Evolutionary conservation across 345 rosid species (phyloP), one percentile per base, ranked within the genome.

Genomic region (Linum usitatissimum): DNA sequence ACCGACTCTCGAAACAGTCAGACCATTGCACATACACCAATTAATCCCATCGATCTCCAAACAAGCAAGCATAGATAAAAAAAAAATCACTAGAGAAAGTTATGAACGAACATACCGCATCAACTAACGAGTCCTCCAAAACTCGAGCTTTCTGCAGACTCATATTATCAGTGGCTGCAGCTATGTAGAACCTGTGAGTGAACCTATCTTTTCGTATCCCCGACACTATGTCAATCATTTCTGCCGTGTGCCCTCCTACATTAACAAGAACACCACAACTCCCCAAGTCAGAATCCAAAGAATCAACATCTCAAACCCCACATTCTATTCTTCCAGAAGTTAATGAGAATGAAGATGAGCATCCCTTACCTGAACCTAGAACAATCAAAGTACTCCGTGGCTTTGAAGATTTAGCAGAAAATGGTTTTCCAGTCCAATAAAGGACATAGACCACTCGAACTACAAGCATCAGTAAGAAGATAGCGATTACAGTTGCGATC

Each of bases 201-300:
- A 78, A 86, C 66, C 86, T 71, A 39, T 79, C 86, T 74, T 69
- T 83, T 12, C 72, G 84, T 69, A 93, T 64, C 59, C 73, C 81
- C 60, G 84, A 81, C 72, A 87, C 77, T 36, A 93, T 78, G 69
- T 84, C 82, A 71, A 90, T 75, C 94, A 93, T 93, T 87, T 90
- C 96, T 36, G 99, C 99, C 0, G 97, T 87, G 71, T 93, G 99
- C 18, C 97, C 99, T 17, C 96, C 97, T 90, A 45, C 51, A 60
- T 36, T 64, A 56, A 55, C 51, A 53, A 17, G 23, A 64, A 64
- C 30, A 18, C 53, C 8, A 12, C 55, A 15, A 23, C n/a, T 23
- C 20, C 48, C 39, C 21, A n/a, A 9, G 18, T 6, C 38, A 17
- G 18, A 60, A 31, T 30, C 21, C 34, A 40, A 17, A 31, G 39